Conservation (phyloP, 805 yeast species). For the Candida ipomoeae region DNA sequence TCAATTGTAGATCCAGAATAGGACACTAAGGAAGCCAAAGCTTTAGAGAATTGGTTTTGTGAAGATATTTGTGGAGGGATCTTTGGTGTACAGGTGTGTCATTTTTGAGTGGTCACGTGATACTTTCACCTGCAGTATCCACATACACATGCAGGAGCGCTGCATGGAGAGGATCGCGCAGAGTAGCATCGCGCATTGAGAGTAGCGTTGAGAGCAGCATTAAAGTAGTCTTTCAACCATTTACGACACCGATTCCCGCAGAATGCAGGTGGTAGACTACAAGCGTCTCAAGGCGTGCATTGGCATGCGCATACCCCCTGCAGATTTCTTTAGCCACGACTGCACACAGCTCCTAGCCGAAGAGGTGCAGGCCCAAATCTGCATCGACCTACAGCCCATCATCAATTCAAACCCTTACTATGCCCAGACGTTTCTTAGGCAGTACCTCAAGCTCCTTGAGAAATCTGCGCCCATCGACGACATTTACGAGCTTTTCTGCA, state of each 20-base stretch:
- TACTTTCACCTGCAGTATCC: too few relatives aligned
- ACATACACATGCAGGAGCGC: too few relatives aligned
- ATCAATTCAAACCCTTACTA: slow-evolving; percentile 47
- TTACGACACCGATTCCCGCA: not conserved
- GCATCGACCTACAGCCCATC: slow-evolving; percentile 19
- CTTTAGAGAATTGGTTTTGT: too few relatives aligned
- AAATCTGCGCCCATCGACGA: slow-evolving; percentile 31
- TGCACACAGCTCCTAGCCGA: slow-evolving; percentile 9
- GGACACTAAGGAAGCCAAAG: too few relatives aligned
- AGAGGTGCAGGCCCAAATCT: slow-evolving; percentile 20
- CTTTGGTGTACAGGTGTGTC: too few relatives aligned
- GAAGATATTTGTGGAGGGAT: too few relatives aligned
- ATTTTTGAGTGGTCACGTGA: too few relatives aligned
- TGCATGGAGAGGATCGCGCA: too few relatives aligned
- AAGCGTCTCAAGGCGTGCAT: slow-evolving; percentile 13
- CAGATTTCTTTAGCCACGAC: slow-evolving; percentile 16
- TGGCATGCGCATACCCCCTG: slow-evolving; percentile 18
- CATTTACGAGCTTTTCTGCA: slow-evolving; percentile 39
- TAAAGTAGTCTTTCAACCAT: too few relatives aligned
- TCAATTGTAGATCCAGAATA: too few relatives aligned
- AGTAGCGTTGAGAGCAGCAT: not conserved
- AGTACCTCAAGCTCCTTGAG: slow-evolving; percentile 36
- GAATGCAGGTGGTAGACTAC: not conserved
- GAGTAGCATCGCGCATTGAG: not conserved
- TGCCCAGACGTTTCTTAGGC: slow-evolving; percentile 42